Conservation (phyloP, 2,329 filamentous ascomycete genomes). For the Venturia asperata region DNA sequence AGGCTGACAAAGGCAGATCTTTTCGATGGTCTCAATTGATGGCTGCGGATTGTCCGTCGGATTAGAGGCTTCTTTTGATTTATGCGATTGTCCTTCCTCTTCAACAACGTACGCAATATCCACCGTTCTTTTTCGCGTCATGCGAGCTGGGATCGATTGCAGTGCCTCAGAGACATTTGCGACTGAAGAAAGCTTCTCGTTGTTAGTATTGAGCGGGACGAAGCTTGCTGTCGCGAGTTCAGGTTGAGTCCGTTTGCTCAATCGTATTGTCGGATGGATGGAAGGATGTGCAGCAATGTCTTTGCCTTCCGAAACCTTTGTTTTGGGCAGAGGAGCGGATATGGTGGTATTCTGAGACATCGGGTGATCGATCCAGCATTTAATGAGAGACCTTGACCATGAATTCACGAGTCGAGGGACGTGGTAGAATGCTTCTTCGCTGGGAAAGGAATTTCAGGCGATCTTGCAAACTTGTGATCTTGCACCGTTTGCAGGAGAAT, state of each 20-base stretch:
- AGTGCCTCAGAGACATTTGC: slow-evolving; percentile 14
- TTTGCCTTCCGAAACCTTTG: slow-evolving; percentile 16
- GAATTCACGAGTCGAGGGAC: neutral
- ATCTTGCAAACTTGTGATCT: slow-evolving; percentile 6
- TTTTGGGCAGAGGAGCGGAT: neutral
- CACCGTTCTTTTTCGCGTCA: slow-evolving; percentile 18
- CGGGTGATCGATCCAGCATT: slow-evolving; percentile 1
- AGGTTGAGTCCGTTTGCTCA: slow-evolving; percentile 2
- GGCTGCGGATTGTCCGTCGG: slow-evolving; percentile 10
- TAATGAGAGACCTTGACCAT: slow-evolving; percentile 7
- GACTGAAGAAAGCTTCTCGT: slow-evolving; percentile 9
- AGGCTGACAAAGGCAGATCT: slow-evolving; percentile 63
- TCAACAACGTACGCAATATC: slow-evolving; percentile 12
- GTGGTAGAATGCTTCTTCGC: slow-evolving; percentile 11
- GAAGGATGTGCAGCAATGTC: slow-evolving; percentile 11
- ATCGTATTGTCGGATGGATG: neutral
- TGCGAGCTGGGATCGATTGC: slow-evolving; percentile 13
- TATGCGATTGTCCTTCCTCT: neutral
- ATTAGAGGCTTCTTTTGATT: neutral
- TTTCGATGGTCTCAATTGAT: slow-evolving; percentile 26
- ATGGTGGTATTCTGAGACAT: slow-evolving; percentile 12
- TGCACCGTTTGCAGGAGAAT: slow-evolving; percentile 9
- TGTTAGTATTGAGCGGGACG: neutral
- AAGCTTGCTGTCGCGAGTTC: slow-evolving; percentile 6
- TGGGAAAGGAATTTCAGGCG: slow-evolving; percentile 4